These are phyloP conservation scores for Schizothecium vesticola DNA, from an alignment of 495 filamentous ascomycete species.

Conservation along the genomic window DNA sequence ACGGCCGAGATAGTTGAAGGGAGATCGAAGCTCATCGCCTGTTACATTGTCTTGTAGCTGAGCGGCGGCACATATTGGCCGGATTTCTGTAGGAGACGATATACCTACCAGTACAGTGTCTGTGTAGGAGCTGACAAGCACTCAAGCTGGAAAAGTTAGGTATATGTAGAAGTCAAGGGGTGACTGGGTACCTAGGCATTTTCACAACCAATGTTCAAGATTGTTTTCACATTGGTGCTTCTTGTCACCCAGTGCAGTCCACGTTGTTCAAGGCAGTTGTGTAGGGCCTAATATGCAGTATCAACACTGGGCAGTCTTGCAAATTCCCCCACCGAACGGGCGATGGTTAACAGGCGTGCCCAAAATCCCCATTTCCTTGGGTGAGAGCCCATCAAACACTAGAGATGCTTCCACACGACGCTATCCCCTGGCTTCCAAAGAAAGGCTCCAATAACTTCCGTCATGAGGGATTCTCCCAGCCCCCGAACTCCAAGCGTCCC, in stretches of 20 bases:
- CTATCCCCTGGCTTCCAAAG: background rate
- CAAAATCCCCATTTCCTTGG: background rate
- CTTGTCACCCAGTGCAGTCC: no score
- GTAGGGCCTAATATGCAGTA: background rate
- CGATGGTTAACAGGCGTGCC: background rate
- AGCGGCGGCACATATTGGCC: background rate
- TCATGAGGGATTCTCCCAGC: background rate
- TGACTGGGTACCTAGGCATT: background rate
- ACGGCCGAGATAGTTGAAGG: background rate
- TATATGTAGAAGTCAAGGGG: no score
- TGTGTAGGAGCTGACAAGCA: background rate
- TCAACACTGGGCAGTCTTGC: background rate
- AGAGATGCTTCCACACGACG: no score
- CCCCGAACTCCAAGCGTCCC: background rate
- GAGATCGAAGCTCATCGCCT: background rate
- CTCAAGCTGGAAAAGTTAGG: background rate
- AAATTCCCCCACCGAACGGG: background rate
- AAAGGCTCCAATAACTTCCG: background rate
- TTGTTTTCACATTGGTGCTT: no score
- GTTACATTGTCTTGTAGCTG: background rate
- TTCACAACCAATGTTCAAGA: background rate
- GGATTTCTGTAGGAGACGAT: background rate
- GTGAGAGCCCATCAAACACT: background rate
- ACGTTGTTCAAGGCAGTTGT: background rate
- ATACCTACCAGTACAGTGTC: background rate